phyloP scores from a whole-genome alignment of 306 rosid genomes.

The Trifolium dubium region DNA sequence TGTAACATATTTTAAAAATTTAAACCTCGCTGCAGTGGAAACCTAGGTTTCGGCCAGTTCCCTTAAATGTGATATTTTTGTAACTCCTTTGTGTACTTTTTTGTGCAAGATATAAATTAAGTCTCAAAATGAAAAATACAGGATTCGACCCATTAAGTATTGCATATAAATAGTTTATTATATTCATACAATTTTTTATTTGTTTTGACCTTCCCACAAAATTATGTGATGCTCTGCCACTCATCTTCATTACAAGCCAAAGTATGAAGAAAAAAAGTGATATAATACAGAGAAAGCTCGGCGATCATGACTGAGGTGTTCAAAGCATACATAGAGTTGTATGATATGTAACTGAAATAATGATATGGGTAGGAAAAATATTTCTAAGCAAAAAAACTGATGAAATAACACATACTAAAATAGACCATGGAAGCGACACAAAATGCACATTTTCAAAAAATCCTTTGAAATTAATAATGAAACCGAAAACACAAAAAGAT shows the following conservation, averaged over 20 bases:
- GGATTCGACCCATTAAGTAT: too few relatives aligned
- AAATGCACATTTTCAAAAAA: slow-evolving; percentile 21
- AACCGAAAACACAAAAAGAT: slow-evolving; percentile 25
- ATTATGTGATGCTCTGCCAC: neutral
- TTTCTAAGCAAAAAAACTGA: slow-evolving; percentile 8
- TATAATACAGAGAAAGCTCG: slow-evolving; percentile 26
- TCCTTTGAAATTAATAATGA: slow-evolving; percentile 35
- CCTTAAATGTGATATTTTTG: neutral
- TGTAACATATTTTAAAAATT: neutral
- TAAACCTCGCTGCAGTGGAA: neutral
- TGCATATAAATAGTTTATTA: neutral
- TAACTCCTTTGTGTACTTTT: neutral
- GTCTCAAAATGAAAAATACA: neutral
- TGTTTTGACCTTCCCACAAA: neutral
- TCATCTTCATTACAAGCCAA: slow-evolving; percentile 11
- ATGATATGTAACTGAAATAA: slow-evolving; percentile 28
- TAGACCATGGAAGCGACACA: slow-evolving; percentile 24
- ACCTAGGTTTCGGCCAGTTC: too few relatives aligned
- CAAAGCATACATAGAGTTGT: slow-evolving; percentile 35
- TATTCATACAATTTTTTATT: too few relatives aligned
- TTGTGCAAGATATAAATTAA: neutral
- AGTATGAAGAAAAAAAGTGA: slow-evolving; percentile 23
- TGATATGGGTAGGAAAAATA: neutral
- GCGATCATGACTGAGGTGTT: slow-evolving; percentile 7
- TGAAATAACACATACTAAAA: slow-evolving; percentile 14